Evolutionary conservation across 2,329 filamentous ascomycete species (phyloP).

Genomic region (Aciculosporium take): DNA sequence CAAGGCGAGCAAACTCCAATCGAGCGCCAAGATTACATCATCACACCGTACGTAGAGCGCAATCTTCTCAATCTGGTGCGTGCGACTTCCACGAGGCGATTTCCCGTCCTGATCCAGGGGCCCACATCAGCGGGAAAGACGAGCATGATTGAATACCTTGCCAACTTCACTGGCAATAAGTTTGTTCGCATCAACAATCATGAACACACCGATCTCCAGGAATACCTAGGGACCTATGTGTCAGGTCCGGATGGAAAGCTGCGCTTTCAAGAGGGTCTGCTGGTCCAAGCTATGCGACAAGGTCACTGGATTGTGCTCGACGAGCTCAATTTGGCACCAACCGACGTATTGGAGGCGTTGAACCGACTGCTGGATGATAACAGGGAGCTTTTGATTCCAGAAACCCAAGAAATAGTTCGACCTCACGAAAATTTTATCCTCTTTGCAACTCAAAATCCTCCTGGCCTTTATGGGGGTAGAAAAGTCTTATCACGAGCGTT

Average conservation of each 20-base stretch:
- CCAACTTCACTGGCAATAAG: conserved; percentile 90
- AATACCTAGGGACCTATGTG: conserved; percentile 90
- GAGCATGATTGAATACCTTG: conserved; percentile 97
- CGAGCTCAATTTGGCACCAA: conserved; percentile 91
- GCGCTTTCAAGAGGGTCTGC: conserved; percentile 79
- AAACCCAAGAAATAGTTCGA: conserved; percentile 85
- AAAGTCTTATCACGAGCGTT: conserved; percentile 91
- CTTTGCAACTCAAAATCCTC: conserved; percentile 94
- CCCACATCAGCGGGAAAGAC: conserved; percentile 97
- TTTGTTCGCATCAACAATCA: conserved; percentile 99
- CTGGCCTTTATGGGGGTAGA: conserved; percentile 85
- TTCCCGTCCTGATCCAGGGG: conserved; percentile 89
- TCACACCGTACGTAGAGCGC: conserved; percentile 85
- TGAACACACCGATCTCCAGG: conserved; percentile 94
- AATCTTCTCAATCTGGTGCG: conserved; percentile 91
- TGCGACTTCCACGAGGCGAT: conserved; percentile 80
- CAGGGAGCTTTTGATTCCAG: conserved; percentile 83
- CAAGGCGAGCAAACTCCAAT: conserved; percentile 51
- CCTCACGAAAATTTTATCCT: conserved; percentile 95
- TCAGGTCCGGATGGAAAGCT: conserved; percentile 75
- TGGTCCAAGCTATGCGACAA: conserved; percentile 82
- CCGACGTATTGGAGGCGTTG: conserved; percentile 88
- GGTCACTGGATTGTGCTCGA: conserved; percentile 98
- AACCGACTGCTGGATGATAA: conserved; percentile 96
- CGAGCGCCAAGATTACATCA: conserved; percentile 81